Percentiles rank a stretch among this genome's conserved stretches.
Conservation (phyloP, 1,139 yeast genomes). For the Eremothecium coryli region DNA sequence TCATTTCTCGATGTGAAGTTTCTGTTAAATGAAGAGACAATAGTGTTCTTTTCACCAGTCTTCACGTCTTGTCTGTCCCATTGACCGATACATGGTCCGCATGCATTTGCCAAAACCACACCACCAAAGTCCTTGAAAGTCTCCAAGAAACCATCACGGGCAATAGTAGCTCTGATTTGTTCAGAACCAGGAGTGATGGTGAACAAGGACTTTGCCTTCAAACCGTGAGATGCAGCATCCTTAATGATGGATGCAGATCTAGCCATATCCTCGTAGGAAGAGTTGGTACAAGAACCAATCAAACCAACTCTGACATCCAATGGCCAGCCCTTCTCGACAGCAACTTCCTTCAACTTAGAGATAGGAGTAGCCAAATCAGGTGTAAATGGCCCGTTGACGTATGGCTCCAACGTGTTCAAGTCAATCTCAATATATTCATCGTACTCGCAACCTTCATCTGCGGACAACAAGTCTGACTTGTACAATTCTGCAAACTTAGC, state of each 20-base stretch:
- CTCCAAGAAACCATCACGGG: conserved; percentile 80
- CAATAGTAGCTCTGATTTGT: conserved; percentile 94
- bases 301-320: conserved; percentile 73
- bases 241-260: conserved; percentile 80
- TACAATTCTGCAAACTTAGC: conserved; percentile 67
- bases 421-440: conserved; percentile 78
- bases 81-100: conserved; percentile 99
- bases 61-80: conserved; percentile 79
- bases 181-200: conserved; percentile 98
- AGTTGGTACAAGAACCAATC: conserved; percentile 96
- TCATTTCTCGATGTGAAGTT: conserved; percentile 97
- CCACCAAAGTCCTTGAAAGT: conserved; percentile 83
- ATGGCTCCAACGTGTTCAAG: conserved; percentile 69
- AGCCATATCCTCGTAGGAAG: conserved; percentile 96
- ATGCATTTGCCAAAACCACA: conserved; percentile 86
- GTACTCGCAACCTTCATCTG: conserved; percentile 76
- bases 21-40: conserved; percentile 92
- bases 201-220: conserved; percentile 86
- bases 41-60: conserved; percentile 66
- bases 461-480: conserved; percentile 53
- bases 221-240: conserved; percentile 78
- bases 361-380: conserved; percentile 89
- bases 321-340: conserved; percentile 73
- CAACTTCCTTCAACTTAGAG: conserved; percentile 56
- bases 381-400: conserved; percentile 89